These are phyloP conservation scores for Alternaria triticimaculans DNA, from an alignment of 2,329 filamentous ascomycete species.

Conservation along the genomic window DNA sequence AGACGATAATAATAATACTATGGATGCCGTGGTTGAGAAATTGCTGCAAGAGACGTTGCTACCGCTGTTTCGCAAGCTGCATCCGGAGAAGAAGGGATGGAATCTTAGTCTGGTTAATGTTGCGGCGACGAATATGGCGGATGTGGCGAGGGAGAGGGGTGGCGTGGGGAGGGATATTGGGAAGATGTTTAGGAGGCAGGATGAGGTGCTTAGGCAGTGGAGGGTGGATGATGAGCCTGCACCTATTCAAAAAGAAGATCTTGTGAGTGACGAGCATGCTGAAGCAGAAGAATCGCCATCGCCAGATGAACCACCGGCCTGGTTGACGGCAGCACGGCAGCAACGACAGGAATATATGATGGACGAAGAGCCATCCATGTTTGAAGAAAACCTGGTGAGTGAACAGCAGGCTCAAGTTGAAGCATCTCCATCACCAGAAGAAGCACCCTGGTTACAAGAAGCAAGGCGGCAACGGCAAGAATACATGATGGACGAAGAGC, in stretches of 20 bases:
- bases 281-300: not conserved
- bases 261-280: no score
- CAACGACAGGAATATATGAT: not conserved
- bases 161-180: conserved; percentile 74
- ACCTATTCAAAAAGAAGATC: no score
- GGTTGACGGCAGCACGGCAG: not conserved
- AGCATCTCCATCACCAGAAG: not conserved
- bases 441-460: not conserved
- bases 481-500: conserved; percentile 27
- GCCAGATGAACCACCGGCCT: not conserved
- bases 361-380: not conserved
- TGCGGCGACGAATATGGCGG: conserved; percentile 82
- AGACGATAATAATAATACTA: conserved; percentile 47
- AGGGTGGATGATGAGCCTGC: conserved; percentile 52
- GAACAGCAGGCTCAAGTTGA: not conserved
- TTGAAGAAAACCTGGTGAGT: not conserved
- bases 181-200: conserved; percentile 81
- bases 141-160: conserved; percentile 54
- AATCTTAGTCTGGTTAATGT: conserved; percentile 85
- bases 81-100: conserved; percentile 73
- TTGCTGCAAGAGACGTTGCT: conserved; percentile 73
- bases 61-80: conserved; percentile 75
- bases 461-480: not conserved
- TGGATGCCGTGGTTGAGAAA: conserved; percentile 68
- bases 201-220: conserved; percentile 72